Evolutionary conservation across 257 asterid species (phyloP).

Genomic region (Forsythia viridissima): DNA sequence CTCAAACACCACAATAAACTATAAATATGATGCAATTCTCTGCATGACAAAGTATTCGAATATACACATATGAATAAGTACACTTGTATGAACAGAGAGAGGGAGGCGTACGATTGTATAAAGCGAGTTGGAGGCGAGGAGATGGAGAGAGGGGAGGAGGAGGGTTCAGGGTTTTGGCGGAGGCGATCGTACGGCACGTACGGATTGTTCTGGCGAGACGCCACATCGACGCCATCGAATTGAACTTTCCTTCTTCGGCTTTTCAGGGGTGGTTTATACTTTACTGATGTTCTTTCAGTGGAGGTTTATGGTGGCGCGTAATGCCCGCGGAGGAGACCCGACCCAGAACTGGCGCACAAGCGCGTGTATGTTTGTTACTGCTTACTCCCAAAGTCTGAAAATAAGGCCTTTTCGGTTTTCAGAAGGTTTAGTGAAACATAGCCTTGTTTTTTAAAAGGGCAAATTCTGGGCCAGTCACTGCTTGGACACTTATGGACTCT

Average conservation of each 20-base stretch:
- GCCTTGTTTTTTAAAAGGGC: no score
- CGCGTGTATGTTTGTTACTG: not conserved
- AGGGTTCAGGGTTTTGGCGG: conserved; percentile 53
- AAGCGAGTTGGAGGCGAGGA: conserved; percentile 29
- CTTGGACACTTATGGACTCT: no score
- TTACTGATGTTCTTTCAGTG: not conserved
- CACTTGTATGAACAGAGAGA: not conserved
- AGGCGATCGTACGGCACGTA: conserved; percentile 39
- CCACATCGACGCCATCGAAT: conserved; percentile 48
- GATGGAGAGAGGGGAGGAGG: conserved; percentile 26
- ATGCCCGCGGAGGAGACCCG: conserved; percentile 5
- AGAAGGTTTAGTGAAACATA: no score
- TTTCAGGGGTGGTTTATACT: conserved; percentile 10
- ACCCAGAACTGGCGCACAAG: not conserved
- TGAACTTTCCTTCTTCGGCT: not conserved
- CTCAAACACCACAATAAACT: not conserved
- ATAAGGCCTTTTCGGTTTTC: no score
- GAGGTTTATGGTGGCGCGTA: conserved; percentile 29
- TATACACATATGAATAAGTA: not conserved
- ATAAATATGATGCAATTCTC: not conserved
- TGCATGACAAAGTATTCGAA: not conserved
- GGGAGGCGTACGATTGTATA: conserved; percentile 39
- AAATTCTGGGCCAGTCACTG: no score
- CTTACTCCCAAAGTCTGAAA: not conserved
- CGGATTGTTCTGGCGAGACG: conserved; percentile 49